Conservation (phyloP, 1,284 basidiomycete genomes). For the Cutaneotrichosporon mucoides region DNA sequence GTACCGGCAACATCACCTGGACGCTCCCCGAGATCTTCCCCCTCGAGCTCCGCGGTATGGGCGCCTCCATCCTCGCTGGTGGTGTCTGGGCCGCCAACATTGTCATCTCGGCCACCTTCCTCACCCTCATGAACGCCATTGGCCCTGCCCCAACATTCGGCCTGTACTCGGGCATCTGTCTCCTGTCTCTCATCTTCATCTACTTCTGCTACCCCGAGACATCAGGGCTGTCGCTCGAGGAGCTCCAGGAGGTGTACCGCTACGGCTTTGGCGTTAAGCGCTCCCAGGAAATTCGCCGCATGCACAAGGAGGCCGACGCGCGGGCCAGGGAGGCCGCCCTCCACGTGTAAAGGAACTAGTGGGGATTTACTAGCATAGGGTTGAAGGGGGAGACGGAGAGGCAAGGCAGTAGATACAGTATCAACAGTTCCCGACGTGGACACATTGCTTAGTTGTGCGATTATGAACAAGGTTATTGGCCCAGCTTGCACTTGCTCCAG, state of each 20-base stretch:
- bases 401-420: too few species aligned
- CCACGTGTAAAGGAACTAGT: too few species aligned
- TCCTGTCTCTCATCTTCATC: constrained; percentile 41
- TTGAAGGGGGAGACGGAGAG: too few species aligned
- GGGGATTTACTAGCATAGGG: too few species aligned
- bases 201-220: constrained; percentile 50
- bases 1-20: constrained; percentile 67
- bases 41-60: constrained; percentile 44
- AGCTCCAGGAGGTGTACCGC: constrained; percentile 43
- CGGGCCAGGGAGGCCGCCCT: too few species aligned
- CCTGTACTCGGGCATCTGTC: constrained; percentile 44
- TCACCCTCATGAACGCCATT: constrained; percentile 70
- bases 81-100: constrained; percentile 57
- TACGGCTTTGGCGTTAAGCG: constrained; percentile 46
- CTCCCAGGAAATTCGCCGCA: constrained; percentile 38
- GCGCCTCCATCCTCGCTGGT: constrained; percentile 37
- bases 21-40: constrained; percentile 40
- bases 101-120: constrained; percentile 70
- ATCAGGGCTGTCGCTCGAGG: constrained; percentile 46
- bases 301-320: constrained; percentile 23
- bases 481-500: too few species aligned
- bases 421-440: too few species aligned
- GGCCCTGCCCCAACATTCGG: constrained; percentile 43
- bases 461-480: too few species aligned
- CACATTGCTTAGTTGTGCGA: too few species aligned